Evolutionary conservation across 768 basidiomycete species (phyloP), one percentile per base, ranked within the genome.

Genomic region (Xanthoconium stramineum): DNA sequence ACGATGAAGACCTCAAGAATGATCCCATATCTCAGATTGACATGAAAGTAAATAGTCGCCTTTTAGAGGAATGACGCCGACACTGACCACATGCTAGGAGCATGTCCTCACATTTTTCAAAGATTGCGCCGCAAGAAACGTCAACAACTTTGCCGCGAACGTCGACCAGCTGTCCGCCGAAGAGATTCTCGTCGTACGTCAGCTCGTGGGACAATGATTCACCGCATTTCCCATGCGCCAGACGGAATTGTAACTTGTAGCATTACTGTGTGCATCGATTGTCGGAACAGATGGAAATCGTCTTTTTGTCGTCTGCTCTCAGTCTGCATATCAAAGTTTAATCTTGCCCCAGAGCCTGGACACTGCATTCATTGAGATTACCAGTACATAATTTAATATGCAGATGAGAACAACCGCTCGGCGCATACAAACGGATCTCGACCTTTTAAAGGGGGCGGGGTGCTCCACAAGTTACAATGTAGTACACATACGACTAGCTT

Each of bases 21-120:
- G 96, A 98, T 71, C 86, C 91, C 6, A 78, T 97, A 53, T 91
- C 88, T 24, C 84, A 87, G 55, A 86, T 98, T 66, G 92, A 98
- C 63, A 84, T 98, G 75, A 74, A 73, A 61, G 86, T 85, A 56
- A 59, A 76, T 29, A 8, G 9, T 3, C 17, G 43, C 14, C n/a
- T 6, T 8, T 9, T 28, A 13, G 20, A 35, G 13, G 28, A 13
- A 36, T 43, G 39, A 28, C 28, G 12, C 43, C 39, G 35, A 56
- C 37, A 46, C 46, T 28, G 50, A 55, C 29, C 14, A 56, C 28
- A 30, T 54, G 17, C 57, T 4, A 93, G 89, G 80, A 77, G 3
- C 86, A 91, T 65, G 72, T 92, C n/a, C 60, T 85, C 15, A 68
- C 78, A 1, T 91, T 93, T 75, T 75, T 94, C 68, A 77, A 76